Evolutionary conservation across 2,329 filamentous ascomycete species (phyloP), one percentile per base, ranked within the genome.

Genomic region (Pseudopithomyces chartarum): DNA sequence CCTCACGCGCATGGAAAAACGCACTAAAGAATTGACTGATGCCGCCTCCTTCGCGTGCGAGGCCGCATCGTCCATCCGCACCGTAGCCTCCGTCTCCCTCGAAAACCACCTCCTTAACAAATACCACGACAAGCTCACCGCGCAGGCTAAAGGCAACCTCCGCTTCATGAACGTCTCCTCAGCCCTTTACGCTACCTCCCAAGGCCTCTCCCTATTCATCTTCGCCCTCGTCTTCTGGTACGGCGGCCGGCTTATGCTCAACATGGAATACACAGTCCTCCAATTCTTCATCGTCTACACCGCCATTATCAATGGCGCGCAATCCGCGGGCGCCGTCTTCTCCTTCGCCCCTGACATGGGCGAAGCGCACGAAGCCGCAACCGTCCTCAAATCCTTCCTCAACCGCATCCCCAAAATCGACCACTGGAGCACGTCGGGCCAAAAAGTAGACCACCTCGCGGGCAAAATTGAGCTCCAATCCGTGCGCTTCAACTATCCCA

Each of bases 271-370:
- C 19, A 78, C 81, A 0, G 82, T 94, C 68, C 93, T 96, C 77
- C 89, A 94, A 63, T 98, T 98, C 83, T 99, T 97, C 78, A 81
- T 98, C 49, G 92, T 91, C 70, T 97, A 97, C 79, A 87, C 88
- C 57, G 84, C 92, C 44, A 85, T 98, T 66, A 90, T 97, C 68
- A 97, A 96, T 68, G 92, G 93, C 53, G 90, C 92, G 0, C 94
- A 98, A 75, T 94, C 92, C 1, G 94, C 94, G 1, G 95, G 94
- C 12, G 91, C 89, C 1, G 89, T 98, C 66, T 98, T 98, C 79
- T 92, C 90, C 0, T 98, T 97, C 70, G 91, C 94, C 0, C 93
- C 94, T 0, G 94, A 98, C 64, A 97, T 98, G 92, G 91, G 93
- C 66, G 97, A 98, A 78, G 94, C 94, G 0, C 82, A 97, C 20